Percentiles rank a stretch among this genome's conserved stretches.
Conservation (phyloP, 495 filamentous ascomycete species). For the Hyphodiscus hymeniophilus region DNA sequence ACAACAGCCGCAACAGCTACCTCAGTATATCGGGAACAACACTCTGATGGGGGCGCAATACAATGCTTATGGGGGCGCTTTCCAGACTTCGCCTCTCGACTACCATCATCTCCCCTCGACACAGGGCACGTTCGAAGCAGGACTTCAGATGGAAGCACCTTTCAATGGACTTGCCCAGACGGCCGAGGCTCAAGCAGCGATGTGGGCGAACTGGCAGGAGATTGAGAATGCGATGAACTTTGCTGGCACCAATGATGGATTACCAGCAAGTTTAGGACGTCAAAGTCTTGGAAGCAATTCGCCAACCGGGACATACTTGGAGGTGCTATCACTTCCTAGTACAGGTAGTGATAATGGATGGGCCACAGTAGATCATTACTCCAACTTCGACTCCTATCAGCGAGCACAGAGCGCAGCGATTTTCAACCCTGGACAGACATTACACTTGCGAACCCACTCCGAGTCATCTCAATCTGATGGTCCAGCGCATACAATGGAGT, state of each 20-base stretch:
- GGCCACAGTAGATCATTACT: conserved; percentile 58
- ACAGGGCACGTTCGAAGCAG: conserved; percentile 55
- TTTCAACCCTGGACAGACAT: conserved; percentile 77
- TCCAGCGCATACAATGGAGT: conserved; percentile 40
- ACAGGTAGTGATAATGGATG: conserved; percentile 81
- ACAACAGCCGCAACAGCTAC: conserved; percentile 38
- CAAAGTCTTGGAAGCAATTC: conserved; percentile 65
- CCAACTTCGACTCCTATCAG: conserved; percentile 37
- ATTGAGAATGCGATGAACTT: conserved; percentile 53
- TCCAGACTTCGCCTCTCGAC: conserved; percentile 51
- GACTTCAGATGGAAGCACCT: conserved; percentile 55
- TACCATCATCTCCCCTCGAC: conserved; percentile 63
- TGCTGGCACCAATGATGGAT: conserved; percentile 36
- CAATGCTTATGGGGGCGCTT: conserved; percentile 37
- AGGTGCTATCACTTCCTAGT: conserved; percentile 68
- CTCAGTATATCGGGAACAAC: conserved; percentile 43
- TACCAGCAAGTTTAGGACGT: conserved; percentile 40
- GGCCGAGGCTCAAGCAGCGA: conserved; percentile 54
- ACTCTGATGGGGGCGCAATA: conserved; percentile 36
- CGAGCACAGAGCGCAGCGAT: conserved; percentile 54
- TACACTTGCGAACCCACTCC: conserved; percentile 77
- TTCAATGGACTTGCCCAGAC: conserved; percentile 55
- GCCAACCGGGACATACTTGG: conserved; percentile 73
- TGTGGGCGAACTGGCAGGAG: conserved; percentile 67
- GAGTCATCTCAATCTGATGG: conserved; percentile 73